A percentile compares a stretch with the other conserved stretches of the same genome.
Evolutionary conservation across 2,329 filamentous ascomycete genomes (phyloP).

Genomic region (Eurotiales sp.): DNA sequence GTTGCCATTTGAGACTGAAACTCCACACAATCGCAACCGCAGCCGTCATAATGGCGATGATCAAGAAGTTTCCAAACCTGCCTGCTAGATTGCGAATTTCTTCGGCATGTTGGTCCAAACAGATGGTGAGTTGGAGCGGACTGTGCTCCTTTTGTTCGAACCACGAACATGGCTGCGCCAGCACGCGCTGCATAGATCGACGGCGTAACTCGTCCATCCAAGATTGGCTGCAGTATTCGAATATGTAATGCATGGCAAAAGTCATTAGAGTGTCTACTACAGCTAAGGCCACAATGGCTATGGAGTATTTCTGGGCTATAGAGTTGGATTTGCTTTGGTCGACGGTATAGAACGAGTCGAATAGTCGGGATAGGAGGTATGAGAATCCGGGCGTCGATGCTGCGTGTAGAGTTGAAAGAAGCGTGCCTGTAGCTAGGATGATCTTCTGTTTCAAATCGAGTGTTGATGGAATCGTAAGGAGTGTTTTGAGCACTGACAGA

Average conservation of each 20-base stretch:
- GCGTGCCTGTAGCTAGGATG: constrained; percentile 58
- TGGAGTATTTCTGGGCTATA: constrained; percentile 62
- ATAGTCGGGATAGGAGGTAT: constrained; percentile 68
- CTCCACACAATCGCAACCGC: constrained; percentile 70
- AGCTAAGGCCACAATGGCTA: constrained; percentile 66
- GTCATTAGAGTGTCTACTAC: constrained; percentile 61
- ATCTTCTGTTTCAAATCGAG: constrained; percentile 52
- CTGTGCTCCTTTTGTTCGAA: constrained; percentile 68
- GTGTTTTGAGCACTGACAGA: constrained; percentile 50
- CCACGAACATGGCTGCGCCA: constrained; percentile 74
- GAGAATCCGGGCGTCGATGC: constrained; percentile 70
- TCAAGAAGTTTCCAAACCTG: constrained; percentile 67
- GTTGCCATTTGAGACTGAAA: constrained; percentile 69
- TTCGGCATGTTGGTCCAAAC: constrained; percentile 76
- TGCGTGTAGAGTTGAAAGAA: constrained; percentile 61
- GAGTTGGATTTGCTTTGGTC: constrained; percentile 43
- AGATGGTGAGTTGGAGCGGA: constrained; percentile 61
- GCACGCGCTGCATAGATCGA: constrained; percentile 64
- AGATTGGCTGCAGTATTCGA: constrained; percentile 67
- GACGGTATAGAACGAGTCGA: constrained; percentile 62
- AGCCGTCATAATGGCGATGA: constrained; percentile 66
- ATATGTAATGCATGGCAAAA: constrained; percentile 65
- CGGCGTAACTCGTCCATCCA: constrained; percentile 73
- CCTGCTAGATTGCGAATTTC: constrained; percentile 82
- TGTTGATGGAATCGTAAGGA: constrained; percentile 67